These are phyloP conservation scores for Fraxinus paxiana DNA, from an alignment of 305 asterid species.

Conservation along the genomic window DNA sequence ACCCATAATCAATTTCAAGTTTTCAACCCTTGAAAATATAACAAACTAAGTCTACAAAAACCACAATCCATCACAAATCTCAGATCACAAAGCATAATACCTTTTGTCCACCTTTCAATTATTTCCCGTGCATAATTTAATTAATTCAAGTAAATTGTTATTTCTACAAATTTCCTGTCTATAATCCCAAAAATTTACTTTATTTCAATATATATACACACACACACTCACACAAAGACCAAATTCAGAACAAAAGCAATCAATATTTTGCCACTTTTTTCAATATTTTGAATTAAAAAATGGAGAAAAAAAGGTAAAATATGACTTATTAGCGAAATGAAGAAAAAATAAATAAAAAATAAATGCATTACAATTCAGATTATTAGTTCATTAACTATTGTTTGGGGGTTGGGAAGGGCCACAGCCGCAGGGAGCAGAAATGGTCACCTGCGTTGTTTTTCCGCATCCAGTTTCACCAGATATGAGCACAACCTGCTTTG, in stretches of 20 bases:
- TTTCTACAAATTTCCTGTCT: background rate
- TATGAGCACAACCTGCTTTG: conserved; percentile 76
- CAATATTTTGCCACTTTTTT: background rate
- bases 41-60: background rate
- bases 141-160: background rate
- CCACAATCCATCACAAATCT: background rate
- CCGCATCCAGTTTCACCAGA: conserved; percentile 99
- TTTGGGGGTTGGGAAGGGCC: conserved; percentile 5
- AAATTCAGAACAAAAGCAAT: background rate
- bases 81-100: background rate
- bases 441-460: conserved; percentile 86
- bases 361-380: background rate
- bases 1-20: background rate
- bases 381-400: background rate
- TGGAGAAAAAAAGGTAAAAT: background rate
- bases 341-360: background rate
- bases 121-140: background rate
- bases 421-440: conserved; percentile 16
- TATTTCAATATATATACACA: background rate
- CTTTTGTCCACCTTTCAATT: background rate
- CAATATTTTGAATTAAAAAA: background rate
- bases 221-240: background rate
- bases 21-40: background rate
- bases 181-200: background rate
- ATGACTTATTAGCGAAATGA: background rate